A percentile compares a stretch with the other conserved stretches of the same genome.
Evolutionary conservation across 176 grass and related monocot genomes (phyloP).

Genomic region (Hordeum marinum): DNA sequence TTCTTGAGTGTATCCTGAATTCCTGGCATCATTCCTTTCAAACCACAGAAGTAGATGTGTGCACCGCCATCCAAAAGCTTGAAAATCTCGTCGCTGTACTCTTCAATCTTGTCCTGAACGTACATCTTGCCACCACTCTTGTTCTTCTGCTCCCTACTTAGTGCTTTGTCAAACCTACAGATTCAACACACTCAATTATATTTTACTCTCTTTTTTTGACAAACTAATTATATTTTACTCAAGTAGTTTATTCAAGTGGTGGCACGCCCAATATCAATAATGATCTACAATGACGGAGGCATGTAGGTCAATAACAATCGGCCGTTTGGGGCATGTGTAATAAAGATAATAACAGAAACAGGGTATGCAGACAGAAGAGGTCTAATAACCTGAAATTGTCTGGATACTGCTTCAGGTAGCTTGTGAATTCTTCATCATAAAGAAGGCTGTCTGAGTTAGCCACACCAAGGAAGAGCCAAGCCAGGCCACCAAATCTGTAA

Average conservation of each 20-base stretch:
- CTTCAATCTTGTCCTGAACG: constrained; percentile 95
- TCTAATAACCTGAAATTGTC: constrained; percentile 74
- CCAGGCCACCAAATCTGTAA: constrained; percentile 78
- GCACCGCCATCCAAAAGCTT: constrained; percentile 81
- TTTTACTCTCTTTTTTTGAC: not conserved
- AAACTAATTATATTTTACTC: not conserved
- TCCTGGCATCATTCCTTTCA: constrained; percentile 98
- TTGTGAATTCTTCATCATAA: constrained; percentile 75
- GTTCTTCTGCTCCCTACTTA: constrained; percentile 92
- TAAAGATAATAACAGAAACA: not conserved
- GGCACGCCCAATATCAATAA: not conserved
- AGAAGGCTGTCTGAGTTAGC: constrained; percentile 88
- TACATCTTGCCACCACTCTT: constrained; percentile 90
- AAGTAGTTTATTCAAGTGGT: not conserved
- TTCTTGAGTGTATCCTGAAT: constrained; percentile 87
- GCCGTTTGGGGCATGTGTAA: not conserved
- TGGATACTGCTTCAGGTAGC: constrained; percentile 61
- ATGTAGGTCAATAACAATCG: not conserved
- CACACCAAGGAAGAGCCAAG: constrained; percentile 94
- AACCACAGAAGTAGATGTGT: constrained; percentile 93
- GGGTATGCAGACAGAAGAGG: not conserved
- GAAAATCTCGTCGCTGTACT: constrained; percentile 91
- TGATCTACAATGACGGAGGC: not conserved
- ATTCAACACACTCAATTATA: not conserved
- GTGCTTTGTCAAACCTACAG: constrained; percentile 74